Base-by-base conservation (phyloP, 73 alveolate genomes). In the Paramecium sonneborni region DNA sequence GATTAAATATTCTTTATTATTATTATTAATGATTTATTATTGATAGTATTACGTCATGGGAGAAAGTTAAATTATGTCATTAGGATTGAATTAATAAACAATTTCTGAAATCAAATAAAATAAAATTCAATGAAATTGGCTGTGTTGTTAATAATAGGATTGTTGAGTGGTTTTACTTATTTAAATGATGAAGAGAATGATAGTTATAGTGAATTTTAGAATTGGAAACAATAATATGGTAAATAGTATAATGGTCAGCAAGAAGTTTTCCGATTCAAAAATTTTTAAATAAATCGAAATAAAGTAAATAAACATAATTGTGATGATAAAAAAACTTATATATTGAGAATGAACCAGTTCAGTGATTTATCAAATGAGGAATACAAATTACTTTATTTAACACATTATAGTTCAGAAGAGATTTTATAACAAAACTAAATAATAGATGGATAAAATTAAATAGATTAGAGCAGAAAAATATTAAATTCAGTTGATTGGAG, bases 301-400 rank as follows among this genome's bases (percentile, higher is more conserved):
- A 26, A 12, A 12, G 84, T 62, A 10, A 62, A 62, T 26, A 62
- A 24, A 15, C 90, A 79, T 30, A 79, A 79, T 23, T 32, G 76
- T 23, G 90, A 79, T 35, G 4, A 14, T 12, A 79, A 28, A 11
- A 14, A 79, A 79, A 79, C 90, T 23, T 79, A 79, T 37, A 41
- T 0, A 11, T 20, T 30, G 74, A 41, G 52, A 30, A 12, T 30
- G 28, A 79, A 79, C 74, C 28, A 79, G 24, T 79, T 79, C 74
- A 76, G 97, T 30, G 97, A 93, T 46, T 79, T 87, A 89, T 85
- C 98, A 56, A 90, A 86, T 9, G 97, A 68, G 20, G 98, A 95
- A 52, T 91, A 57, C 74, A 7, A 4, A 12, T 21, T 21, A 70
- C 76, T 62, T 20, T 68, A 38, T 20, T 32, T 39, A 76, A 85